Evolutionary conservation across 164 flowering plant genomes (phyloP).

Genomic region (Magnolia changhungtana): DNA sequence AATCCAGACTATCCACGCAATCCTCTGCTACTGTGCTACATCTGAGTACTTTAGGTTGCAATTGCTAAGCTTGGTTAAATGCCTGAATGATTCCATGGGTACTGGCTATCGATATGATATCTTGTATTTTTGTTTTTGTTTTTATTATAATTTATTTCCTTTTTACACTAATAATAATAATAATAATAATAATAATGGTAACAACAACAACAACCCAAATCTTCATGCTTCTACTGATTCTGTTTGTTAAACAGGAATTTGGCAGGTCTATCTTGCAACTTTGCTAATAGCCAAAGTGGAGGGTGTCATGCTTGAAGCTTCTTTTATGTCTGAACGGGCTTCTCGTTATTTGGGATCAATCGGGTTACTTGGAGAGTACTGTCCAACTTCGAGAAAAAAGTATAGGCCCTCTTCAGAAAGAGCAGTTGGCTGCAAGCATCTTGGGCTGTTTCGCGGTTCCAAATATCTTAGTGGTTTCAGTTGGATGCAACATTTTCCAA

Average conservation of each 20-base stretch:
- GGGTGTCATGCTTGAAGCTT: constrained; percentile 44
- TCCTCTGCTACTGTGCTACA: too few relatives aligned
- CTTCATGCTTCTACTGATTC: background rate
- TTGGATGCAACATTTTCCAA: constrained; percentile 31
- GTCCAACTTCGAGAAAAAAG: constrained; percentile 56
- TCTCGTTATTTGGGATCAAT: constrained; percentile 50
- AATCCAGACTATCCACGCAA: too few relatives aligned
- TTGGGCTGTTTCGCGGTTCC: constrained; percentile 17
- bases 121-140: too few relatives aligned
- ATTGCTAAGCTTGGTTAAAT: too few relatives aligned
- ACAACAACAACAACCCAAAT: too few relatives aligned
- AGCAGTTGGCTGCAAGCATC: constrained; percentile 47
- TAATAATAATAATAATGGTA: too few relatives aligned
- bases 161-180: background rate
- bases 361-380: constrained; percentile 70
- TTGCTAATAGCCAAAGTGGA: constrained; percentile 47
- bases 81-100: too few relatives aligned
- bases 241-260: background rate
- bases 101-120: too few relatives aligned
- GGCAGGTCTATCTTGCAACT: background rate
- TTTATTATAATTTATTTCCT: background rate
- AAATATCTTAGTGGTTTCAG: constrained; percentile 22
- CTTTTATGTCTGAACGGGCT: constrained; percentile 74
- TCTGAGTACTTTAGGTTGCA: too few relatives aligned
- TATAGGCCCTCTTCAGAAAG: constrained; percentile 16